Conservation (phyloP, 352 stramenopile species). For the Phytopythium delawarense region DNA sequence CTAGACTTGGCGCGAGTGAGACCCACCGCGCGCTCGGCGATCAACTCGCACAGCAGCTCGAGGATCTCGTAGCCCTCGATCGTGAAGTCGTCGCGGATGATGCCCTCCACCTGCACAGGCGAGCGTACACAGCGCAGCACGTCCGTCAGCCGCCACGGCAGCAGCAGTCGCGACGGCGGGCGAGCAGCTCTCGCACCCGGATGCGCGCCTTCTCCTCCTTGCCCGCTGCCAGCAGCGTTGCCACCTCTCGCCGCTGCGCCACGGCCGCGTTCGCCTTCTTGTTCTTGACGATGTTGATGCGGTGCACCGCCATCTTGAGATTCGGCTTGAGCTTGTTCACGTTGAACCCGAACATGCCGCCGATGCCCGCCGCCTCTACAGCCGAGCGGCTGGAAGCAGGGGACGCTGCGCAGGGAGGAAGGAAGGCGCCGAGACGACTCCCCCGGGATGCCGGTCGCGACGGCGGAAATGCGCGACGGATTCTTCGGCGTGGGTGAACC, state of each 20-base stretch:
- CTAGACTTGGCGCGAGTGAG: neutral
- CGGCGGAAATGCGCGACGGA: neutral
- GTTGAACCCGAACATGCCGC: slow-evolving; percentile 85
- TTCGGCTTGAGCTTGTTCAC: slow-evolving; percentile 91
- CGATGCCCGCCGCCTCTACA: no score
- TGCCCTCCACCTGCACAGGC: slow-evolving; percentile 70
- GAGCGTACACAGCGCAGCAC: neutral
- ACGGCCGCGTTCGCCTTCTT: slow-evolving; percentile 87
- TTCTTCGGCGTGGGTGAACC: neutral
- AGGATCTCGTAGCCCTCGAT: slow-evolving; percentile 96
- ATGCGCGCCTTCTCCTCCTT: slow-evolving; percentile 95
- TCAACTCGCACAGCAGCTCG: slow-evolving; percentile 90
- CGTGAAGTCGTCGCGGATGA: slow-evolving; percentile 95
- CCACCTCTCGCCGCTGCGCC: slow-evolving; percentile 73
- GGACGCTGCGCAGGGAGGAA: neutral
- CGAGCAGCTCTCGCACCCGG: slow-evolving; percentile 48
- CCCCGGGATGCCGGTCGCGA: no score
- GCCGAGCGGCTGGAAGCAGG: no score
- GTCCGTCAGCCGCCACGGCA: neutral
- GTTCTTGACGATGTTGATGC: slow-evolving; percentile 90
- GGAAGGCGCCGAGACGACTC: neutral
- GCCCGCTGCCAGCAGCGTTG: slow-evolving; percentile 69
- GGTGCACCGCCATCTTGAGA: slow-evolving; percentile 91
- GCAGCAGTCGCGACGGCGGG: neutral
- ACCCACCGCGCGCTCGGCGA: slow-evolving; percentile 88